Conservation (phyloP, 768 basidiomycete genomes). For the Collybia nuda region DNA sequence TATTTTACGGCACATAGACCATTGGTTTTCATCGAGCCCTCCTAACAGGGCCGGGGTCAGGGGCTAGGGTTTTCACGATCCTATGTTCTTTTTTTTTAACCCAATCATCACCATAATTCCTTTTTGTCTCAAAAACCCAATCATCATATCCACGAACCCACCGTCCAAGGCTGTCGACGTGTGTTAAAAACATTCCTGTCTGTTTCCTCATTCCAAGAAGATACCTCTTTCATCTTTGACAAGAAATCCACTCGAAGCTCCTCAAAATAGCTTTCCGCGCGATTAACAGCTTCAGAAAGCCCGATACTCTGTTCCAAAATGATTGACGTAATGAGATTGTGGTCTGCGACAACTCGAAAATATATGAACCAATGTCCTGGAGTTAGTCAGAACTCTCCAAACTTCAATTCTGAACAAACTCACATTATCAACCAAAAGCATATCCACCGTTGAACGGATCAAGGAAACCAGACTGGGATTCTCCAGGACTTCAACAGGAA, state of each 20-base stretch:
- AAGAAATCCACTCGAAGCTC: slow-evolving; percentile 30
- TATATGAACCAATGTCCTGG: slow-evolving; percentile 36
- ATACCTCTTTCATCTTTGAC: slow-evolving; percentile 24
- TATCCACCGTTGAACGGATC: no score
- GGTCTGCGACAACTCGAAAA: slow-evolving; percentile 28
- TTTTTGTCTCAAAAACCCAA: slow-evolving; percentile 46
- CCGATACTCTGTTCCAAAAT: slow-evolving; percentile 24
- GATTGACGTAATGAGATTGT: slow-evolving; percentile 30
- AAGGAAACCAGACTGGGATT: no score
- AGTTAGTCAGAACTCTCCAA: no score
- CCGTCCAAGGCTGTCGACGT: slow-evolving; percentile 38
- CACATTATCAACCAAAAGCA: no score
- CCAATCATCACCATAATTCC: slow-evolving; percentile 30
- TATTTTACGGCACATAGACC: no score
- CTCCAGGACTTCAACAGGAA: no score
- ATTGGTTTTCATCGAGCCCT: no score
- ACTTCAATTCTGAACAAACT: no score
- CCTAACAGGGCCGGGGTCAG: background rate
- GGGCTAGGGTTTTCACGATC: slow-evolving; percentile 4
- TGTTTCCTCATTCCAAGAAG: slow-evolving; percentile 37
- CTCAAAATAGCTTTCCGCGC: slow-evolving; percentile 19
- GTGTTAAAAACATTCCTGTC: slow-evolving; percentile 36
- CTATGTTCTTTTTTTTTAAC: slow-evolving; percentile 23
- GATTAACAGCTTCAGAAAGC: slow-evolving; percentile 24
- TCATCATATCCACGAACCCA: slow-evolving; percentile 18